A percentile compares a stretch with the other conserved stretches of the same genome.
phyloP scores from a whole-genome alignment of 371 early-diverging fungal species.

The Mucor sp. region DNA sequence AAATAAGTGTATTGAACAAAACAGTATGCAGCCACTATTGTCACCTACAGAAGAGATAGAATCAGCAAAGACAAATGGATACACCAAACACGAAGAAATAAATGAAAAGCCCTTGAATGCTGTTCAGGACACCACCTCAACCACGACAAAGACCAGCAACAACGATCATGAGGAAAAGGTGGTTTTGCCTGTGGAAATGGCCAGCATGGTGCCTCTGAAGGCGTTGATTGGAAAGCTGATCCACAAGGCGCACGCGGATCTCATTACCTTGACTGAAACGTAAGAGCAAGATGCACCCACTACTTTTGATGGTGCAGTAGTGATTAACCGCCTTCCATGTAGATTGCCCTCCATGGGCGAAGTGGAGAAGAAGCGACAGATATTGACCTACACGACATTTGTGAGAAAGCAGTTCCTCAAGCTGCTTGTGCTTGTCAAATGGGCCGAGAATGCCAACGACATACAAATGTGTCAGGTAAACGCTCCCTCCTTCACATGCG shows the following conservation, averaged over 20 bases:
- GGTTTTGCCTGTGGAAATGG: conserved; percentile 51
- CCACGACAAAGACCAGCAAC: neutral
- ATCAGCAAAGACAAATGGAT: conserved; percentile 13
- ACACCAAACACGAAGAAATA: conserved; percentile 9
- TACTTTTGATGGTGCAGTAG: neutral
- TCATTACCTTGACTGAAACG: conserved; percentile 63
- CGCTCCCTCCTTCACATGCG: neutral
- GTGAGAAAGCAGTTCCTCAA: conserved; percentile 66
- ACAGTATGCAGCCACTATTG: conserved; percentile 18
- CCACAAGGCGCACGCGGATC: conserved; percentile 57
- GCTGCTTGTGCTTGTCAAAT: conserved; percentile 69
- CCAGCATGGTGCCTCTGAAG: conserved; percentile 61
- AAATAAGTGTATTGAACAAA: neutral
- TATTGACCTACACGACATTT: conserved; percentile 60
- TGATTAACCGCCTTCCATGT: neutral
- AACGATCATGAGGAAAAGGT: conserved; percentile 22
- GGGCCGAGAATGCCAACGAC: conserved; percentile 72
- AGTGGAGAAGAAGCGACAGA: conserved; percentile 57
- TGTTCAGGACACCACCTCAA: neutral
- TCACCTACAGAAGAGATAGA: conserved; percentile 6
- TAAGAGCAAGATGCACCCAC: conserved; percentile 27
- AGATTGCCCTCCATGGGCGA: conserved; percentile 64
- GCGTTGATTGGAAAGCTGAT: conserved; percentile 59
- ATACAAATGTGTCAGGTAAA: conserved; percentile 76
- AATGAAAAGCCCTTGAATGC: conserved; percentile 6